Evolutionary conservation across 1,139 yeast species (phyloP).

Genomic region (Pichia sp.): DNA sequence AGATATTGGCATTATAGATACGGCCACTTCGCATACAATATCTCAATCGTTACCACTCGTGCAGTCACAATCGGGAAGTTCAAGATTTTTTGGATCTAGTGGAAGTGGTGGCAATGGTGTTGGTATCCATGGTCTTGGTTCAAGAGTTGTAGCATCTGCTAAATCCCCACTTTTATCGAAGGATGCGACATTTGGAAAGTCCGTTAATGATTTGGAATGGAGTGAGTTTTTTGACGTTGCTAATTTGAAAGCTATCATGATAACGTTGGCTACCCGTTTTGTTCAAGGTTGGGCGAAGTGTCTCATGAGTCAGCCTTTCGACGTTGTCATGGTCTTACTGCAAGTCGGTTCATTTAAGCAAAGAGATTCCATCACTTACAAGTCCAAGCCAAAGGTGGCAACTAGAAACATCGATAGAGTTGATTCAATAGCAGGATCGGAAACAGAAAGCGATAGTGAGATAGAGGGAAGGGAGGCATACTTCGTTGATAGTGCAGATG

Average conservation of each 20-base stretch:
- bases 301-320: conserved; percentile 80
- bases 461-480: conserved; percentile 33
- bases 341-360: conserved; percentile 58
- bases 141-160: conserved; percentile 8
- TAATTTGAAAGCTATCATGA: conserved; percentile 48
- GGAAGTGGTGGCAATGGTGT: conserved; percentile 2
- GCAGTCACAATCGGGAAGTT: conserved; percentile 11
- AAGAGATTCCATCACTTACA: not conserved
- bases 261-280: conserved; percentile 52
- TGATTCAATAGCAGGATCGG: not conserved
- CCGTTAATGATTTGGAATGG: conserved; percentile 50
- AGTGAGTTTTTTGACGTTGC: conserved; percentile 56
- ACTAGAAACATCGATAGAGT: not conserved
- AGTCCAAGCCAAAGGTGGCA: not conserved
- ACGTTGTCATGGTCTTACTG: conserved; percentile 66
- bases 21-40: conserved; percentile 26
- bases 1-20: conserved; percentile 27
- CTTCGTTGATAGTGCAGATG: conserved; percentile 32
- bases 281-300: conserved; percentile 61
- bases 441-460: conserved; percentile 18
- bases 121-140: conserved; percentile 16
- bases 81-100: conserved; percentile 1
- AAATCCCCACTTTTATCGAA: conserved; percentile 5
- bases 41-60: conserved; percentile 26
- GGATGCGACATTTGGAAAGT: conserved; percentile 12